These are phyloP conservation scores for Lentinula detonsa DNA, from an alignment of 768 basidiomycete genomes.

Conservation along the genomic window DNA sequence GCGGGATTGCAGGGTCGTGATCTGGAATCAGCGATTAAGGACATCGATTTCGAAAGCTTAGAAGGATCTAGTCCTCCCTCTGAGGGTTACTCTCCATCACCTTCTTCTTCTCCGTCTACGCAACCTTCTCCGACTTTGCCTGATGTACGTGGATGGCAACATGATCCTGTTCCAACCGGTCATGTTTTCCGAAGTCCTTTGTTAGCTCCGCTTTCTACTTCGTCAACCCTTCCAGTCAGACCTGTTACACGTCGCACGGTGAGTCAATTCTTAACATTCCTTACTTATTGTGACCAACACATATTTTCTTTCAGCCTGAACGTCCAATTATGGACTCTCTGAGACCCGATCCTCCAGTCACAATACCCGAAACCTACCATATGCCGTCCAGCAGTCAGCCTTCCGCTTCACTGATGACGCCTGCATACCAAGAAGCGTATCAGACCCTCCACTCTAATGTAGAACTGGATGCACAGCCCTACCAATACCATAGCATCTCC, in stretches of 20 bases:
- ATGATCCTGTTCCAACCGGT: constrained; percentile 8
- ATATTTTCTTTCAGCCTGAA: not conserved
- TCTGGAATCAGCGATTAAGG: constrained; percentile 36
- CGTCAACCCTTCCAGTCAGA: not conserved
- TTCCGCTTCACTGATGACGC: not conserved
- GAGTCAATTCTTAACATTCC: not conserved
- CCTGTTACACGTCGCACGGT: not conserved
- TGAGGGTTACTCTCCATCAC: constrained; percentile 4
- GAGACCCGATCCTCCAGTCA: constrained; percentile 7
- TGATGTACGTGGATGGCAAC: not conserved
- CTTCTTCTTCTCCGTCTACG: not conserved
- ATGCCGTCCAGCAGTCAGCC: not conserved
- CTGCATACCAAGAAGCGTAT: not conserved
- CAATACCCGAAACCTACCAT: not conserved
- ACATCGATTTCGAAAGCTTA: constrained; percentile 17
- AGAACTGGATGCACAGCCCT: not conserved
- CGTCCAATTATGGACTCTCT: not conserved
- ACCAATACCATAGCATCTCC: not conserved
- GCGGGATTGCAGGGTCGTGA: constrained; percentile 45
- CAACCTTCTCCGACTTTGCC: not conserved
- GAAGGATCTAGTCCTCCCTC: not conserved
- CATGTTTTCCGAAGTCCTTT: constrained; percentile 22
- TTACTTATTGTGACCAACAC: not conserved
- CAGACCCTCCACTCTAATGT: not conserved
- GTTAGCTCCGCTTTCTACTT: constrained; percentile 17